phyloP scores from a whole-genome alignment of 495 filamentous ascomycete genomes.

The Hyaloscypha hepaticicola region DNA sequence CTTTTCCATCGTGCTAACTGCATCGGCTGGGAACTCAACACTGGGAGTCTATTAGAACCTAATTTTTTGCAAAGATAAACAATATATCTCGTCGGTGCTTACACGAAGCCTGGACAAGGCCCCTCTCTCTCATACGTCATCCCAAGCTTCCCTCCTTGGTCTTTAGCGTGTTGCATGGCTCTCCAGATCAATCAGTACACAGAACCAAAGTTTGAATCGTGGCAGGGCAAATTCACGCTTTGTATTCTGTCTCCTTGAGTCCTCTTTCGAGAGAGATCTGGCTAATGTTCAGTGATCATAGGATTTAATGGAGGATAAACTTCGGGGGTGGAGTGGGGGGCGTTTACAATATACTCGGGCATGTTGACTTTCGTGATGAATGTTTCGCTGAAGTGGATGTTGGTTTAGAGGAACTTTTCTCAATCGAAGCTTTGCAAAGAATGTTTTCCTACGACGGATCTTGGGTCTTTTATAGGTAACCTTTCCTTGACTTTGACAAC shows the following conservation, averaged over 20 bases:
- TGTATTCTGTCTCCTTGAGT: background rate
- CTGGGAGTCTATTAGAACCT: constrained; percentile 47
- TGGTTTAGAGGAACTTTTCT: too few relatives aligned
- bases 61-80: too few relatives aligned
- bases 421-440: too few relatives aligned
- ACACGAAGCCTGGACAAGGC: constrained; percentile 89
- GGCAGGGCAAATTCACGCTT: background rate
- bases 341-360: constrained; percentile 7
- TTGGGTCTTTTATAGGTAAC: background rate
- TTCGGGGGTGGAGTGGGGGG: background rate
- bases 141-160: constrained; percentile 76
- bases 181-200: background rate
- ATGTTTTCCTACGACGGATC: background rate
- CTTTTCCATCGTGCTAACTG: constrained; percentile 57
- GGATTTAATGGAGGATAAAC: too few relatives aligned
- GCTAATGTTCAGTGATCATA: background rate
- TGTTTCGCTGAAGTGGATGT: background rate
- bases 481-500: background rate
- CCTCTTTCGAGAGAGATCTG: constrained; percentile 10
- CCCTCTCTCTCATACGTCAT: constrained; percentile 61
- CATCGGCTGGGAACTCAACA: constrained; percentile 68
- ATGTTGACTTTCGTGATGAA: background rate
- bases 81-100: constrained; percentile 2
- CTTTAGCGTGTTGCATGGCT: constrained; percentile 41
- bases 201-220: background rate